Evolutionary conservation across 2,329 filamentous ascomycete species (phyloP), one percentile per base, ranked within the genome.

Genomic region (Sporothrix phasma): DNA sequence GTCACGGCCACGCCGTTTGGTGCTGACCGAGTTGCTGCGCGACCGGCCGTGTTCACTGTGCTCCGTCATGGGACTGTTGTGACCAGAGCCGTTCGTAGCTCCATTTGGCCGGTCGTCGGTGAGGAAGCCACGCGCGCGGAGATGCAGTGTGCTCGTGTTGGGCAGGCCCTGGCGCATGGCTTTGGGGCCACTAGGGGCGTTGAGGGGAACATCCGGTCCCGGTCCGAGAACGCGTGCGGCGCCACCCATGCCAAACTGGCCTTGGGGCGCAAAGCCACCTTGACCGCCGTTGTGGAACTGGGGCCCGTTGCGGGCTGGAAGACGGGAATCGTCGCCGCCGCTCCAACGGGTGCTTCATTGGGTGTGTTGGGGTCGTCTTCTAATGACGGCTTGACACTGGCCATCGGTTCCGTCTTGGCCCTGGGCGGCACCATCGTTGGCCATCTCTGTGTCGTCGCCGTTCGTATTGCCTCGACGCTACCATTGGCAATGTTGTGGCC

Each of bases 151-250:
- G 69, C 89, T 90, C 64, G 88, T 92, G 74, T 95, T 95, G 61
- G 90, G 89, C 11, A 92, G 79, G 34, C 92, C 91, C 75, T 94
- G 88, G 67, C 93, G 84, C 90, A 97, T 96, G 19, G 94, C 94
- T 76, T 94, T 92, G 56, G 94, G 94, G 10, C 92, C 94, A 63
- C 89, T 96, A 31, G 94, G 94, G 31, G 94, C 94, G 76, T 81
- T 90, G 76, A 86, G 74, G 51, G 85, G 85, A 61, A 80, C 77
- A 67, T 77, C 76, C 1, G 59, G 59, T 3, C 49, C 26, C 29
- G 64, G 58, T 2, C 26, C 63, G 6, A 58, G 26, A 7, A 37
- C 15, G 13, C 29, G 45, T 2, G 19, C 59, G 8, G 46, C 13
- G 26, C 17, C 29, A 7, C 61, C 62, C 45, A 41, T 45, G 39